Evolutionary conservation across 257 asterid genomes (phyloP).

Genomic region (Oldenlandia corymbosa): DNA sequence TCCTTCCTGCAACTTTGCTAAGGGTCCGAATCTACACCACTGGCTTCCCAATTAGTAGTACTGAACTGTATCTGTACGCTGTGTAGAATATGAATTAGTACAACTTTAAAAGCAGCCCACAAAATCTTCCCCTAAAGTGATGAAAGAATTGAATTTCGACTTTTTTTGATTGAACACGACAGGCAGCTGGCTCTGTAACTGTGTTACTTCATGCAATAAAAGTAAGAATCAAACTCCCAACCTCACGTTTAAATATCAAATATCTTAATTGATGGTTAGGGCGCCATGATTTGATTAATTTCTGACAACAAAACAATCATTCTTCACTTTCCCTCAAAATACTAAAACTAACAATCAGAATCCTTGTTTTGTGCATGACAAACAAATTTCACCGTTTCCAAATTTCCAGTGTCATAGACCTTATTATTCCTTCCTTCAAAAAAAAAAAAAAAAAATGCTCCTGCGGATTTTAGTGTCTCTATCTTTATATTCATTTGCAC

Average conservation of each 20-base stretch:
- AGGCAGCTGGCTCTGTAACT: too few species aligned
- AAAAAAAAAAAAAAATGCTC: neutral
- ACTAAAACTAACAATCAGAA: too few species aligned
- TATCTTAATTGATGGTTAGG: too few species aligned
- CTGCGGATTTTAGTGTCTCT: neutral
- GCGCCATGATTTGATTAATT: too few species aligned
- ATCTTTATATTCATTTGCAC: neutral
- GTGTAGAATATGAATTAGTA: too few species aligned
- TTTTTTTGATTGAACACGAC: neutral
- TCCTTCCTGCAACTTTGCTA: conserved; percentile 39
- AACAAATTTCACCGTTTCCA: neutral
- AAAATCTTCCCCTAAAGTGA: conserved; percentile 34
- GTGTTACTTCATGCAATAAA: too few species aligned
- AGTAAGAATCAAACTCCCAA: too few species aligned
- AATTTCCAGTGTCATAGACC: neutral
- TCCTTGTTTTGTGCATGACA: neutral
- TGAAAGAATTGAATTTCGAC: conserved; percentile 12
- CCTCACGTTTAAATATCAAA: too few species aligned
- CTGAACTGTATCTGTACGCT: too few species aligned
- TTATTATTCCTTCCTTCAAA: neutral
- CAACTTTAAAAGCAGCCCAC: conserved; percentile 21
- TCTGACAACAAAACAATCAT: too few species aligned
- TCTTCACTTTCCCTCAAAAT: too few species aligned
- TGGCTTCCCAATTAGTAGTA: conserved; percentile 4
- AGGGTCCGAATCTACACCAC: conserved; percentile 41